Base-by-base conservation (phyloP, 495 filamentous ascomycete genomes). In the Trichoderma orchidacearum region DNA sequence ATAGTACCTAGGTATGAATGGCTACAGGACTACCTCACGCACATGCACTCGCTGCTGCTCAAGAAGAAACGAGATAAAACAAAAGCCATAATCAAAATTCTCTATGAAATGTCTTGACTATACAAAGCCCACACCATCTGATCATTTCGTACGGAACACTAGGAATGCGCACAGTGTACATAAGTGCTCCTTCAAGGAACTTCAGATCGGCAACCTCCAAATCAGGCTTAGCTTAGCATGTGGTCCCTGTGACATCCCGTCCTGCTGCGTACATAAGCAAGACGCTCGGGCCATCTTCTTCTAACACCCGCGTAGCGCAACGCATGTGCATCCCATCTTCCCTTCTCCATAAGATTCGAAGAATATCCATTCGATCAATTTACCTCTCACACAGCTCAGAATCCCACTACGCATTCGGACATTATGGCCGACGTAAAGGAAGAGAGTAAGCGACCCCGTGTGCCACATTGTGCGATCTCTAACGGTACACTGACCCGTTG, bases 401-500 rank as follows among this genome's bases (percentile, higher is more conserved):
- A 17, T 9, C 17, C 21, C 5, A 6, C 15, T 13, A 28, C 51
- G 51, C 51, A 53, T 13, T 9, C 2, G 25, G 13, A 17, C 51
- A 31, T 1, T 23, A 30, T 34, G 51, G 27, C 28, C 5, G 51
- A 53, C n/a, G 27, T 53, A 5, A 53, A 53, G 17, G 51, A 75
- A 30, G 75, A 77, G 56, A 72, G 77, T 77, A 66, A 62, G 70
- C 61, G 32, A 13, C 21, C 48, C 23, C 50, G 6, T 28, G 5
- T 31, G 28, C 51, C 11, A n/a, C 21, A 3, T 23, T 25, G 41
- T 48, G 9, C n/a, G n/a, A 18, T 5, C 5, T 1, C 18, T 25
- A 5, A 21, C 2, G 5, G 17, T 23, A 30, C 1, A 11, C 18
- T 30, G 18, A 53, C 28, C 25, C 28, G 30, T 30, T n/a, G n/a